Evolutionary conservation across 192 early-diverging fungal species (phyloP).

Genomic region (Backusella westeae): DNA sequence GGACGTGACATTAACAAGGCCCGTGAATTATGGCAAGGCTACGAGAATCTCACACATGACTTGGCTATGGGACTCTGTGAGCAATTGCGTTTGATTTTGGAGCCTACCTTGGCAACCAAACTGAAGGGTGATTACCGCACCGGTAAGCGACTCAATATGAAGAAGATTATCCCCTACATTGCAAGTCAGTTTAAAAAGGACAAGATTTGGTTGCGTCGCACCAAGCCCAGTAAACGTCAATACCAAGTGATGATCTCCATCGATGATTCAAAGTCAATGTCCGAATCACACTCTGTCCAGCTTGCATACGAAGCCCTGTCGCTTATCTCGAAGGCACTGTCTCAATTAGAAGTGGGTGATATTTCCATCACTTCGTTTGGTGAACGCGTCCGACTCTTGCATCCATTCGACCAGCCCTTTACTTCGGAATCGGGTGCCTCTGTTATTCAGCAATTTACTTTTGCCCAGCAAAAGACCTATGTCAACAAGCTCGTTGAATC

Average conservation of each 20-base stretch:
- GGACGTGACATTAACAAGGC: slow-evolving; percentile 62
- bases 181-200: slow-evolving; percentile 99
- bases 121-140: slow-evolving; percentile 97
- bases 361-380: slow-evolving; percentile 92
- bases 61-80: slow-evolving; percentile 90
- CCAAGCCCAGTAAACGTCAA: slow-evolving; percentile 93
- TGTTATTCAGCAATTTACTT: slow-evolving; percentile 88
- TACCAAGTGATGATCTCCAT: slow-evolving; percentile 99
- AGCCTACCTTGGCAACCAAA: slow-evolving; percentile 95
- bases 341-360: slow-evolving; percentile 94
- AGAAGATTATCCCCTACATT: slow-evolving; percentile 99
- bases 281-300: slow-evolving; percentile 81
- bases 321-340: slow-evolving; percentile 87
- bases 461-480: slow-evolving; percentile 86
- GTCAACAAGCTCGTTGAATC: slow-evolving; percentile 86
- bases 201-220: slow-evolving; percentile 99
- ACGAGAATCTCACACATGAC: slow-evolving; percentile 87
- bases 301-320: slow-evolving; percentile 95
- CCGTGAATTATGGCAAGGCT: slow-evolving; percentile 84
- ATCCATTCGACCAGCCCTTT: slow-evolving; percentile 94
- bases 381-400: slow-evolving; percentile 78
- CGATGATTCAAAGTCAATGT: slow-evolving; percentile 98
- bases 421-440: slow-evolving; percentile 87
- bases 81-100: slow-evolving; percentile 93
- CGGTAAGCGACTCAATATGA: slow-evolving; percentile 99